A percentile compares a stretch with the other conserved stretches of the same genome.
phyloP scores from a whole-genome alignment of 2,329 filamentous ascomycete genomes.

The Conoideocrella luteorostrata region DNA sequence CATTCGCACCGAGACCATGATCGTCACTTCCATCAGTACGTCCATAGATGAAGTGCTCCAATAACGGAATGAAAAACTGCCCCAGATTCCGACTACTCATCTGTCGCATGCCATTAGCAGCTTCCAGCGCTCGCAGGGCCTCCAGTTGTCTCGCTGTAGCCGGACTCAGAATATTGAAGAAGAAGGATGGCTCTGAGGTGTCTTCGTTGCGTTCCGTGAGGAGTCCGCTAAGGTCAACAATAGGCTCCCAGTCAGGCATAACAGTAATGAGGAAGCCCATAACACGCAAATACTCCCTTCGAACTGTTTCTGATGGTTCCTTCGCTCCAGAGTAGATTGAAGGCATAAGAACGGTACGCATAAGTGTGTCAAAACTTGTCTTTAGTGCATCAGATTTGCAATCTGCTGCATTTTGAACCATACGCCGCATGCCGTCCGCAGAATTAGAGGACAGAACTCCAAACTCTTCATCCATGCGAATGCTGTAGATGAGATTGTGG shows the following conservation, averaged over 20 bases:
- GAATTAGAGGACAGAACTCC: constrained; percentile 76
- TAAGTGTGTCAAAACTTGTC: constrained; percentile 47
- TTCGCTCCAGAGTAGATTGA: constrained; percentile 70
- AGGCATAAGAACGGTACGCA: constrained; percentile 63
- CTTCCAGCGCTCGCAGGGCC: constrained; percentile 70
- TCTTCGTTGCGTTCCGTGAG: constrained; percentile 60
- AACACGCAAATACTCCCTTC: constrained; percentile 73
- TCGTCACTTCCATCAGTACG: constrained; percentile 67
- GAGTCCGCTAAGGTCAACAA: constrained; percentile 68
- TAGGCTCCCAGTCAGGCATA: constrained; percentile 61
- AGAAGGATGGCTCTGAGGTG: constrained; percentile 63
- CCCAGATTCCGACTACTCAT: constrained; percentile 73
- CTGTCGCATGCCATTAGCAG: constrained; percentile 56
- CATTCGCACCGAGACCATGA: constrained; percentile 79
- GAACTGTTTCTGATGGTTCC: constrained; percentile 75
- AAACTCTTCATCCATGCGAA: constrained; percentile 81
- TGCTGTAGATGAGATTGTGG: constrained; percentile 83
- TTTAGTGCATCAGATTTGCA: constrained; percentile 25
- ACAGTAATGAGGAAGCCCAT: constrained; percentile 71
- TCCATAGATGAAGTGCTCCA: constrained; percentile 92
- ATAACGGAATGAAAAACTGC: constrained; percentile 80
- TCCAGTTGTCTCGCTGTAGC: constrained; percentile 80
- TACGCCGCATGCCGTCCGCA: constrained; percentile 70
- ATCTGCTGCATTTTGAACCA: constrained; percentile 59
- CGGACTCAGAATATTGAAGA: constrained; percentile 86